A percentile compares a stretch with the other conserved stretches of the same genome.
Conservation (phyloP, 116 monocot species). For the Zostera marina region DNA sequence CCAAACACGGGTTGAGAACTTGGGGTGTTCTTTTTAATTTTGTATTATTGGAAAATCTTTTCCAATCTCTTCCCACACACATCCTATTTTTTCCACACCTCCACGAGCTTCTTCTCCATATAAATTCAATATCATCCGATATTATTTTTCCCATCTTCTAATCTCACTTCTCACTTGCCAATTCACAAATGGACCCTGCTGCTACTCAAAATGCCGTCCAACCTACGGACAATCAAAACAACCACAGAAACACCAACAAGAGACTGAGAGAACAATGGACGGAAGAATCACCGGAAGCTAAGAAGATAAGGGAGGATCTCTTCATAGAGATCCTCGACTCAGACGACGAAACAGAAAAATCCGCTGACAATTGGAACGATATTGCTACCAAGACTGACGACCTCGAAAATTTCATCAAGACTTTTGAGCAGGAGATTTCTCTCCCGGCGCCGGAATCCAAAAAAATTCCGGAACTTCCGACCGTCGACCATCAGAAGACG, state of each 20-base stretch:
- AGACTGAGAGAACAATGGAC: background rate
- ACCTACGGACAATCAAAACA: too few species aligned
- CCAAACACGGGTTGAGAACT: too few species aligned
- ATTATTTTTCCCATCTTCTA: too few species aligned
- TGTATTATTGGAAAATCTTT: too few species aligned
- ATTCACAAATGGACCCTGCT: too few species aligned
- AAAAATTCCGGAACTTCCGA: background rate
- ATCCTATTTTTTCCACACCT: too few species aligned
- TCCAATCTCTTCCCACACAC: too few species aligned
- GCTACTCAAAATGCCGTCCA: too few species aligned
- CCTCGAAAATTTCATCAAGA: conserved; percentile 14
- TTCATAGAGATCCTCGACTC: conserved; percentile 9
- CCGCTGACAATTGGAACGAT: background rate
- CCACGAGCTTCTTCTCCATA: too few species aligned
- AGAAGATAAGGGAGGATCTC: conserved; percentile 8
- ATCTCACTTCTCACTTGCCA: too few species aligned
- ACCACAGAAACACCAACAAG: background rate
- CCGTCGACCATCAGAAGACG: background rate
- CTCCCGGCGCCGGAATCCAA: background rate
- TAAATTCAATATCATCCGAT: too few species aligned
- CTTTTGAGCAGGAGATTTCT: conserved; percentile 15
- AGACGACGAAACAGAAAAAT: background rate
- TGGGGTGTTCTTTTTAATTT: too few species aligned
- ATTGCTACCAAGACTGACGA: background rate
- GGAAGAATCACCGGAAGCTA: conserved; percentile 4